Evolutionary conservation across 495 filamentous ascomycete genomes (phyloP), one percentile per base, ranked within the genome.

Genomic region (Barbatosphaeria neglecta): DNA sequence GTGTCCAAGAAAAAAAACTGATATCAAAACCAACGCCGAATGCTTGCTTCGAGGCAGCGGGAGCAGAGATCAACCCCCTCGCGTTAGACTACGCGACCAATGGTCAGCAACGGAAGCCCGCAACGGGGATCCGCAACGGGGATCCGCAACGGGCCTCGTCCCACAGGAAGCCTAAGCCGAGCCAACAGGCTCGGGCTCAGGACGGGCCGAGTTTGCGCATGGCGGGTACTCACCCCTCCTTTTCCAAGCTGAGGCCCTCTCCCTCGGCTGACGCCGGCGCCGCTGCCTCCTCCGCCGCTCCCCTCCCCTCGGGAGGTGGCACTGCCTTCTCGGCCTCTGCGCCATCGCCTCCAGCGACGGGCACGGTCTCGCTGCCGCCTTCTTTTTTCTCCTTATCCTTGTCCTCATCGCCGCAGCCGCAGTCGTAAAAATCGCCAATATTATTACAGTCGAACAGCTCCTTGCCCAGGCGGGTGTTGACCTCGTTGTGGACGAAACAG

Each of bases 381-480:
- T 56, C 57, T 22, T 58, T 59, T 31, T 53, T 47, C 37, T 41
- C 52, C 41, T 63, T 57, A 16, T 72, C 62, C 46, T 56, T 62
- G 24, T 75, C 80, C 44, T 90, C 87, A 23, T 87, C 89, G 3
- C 81, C 85, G 61, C 92, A 98, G 11, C 92, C 92, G 55, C 92
- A 98, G 61, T 98, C 90, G 61, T 98, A 98, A 53, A 87, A 84
- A 48, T 93, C 87, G 3, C 87, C 88, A 47, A 98, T 83, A 10
- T 87, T 83, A 40, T 76, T 80, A 56, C 92, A 98, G 60, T 97
- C 87, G 62, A 95, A 97, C 43, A 79, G 51, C 0, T 74, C 69
- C 64, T 98, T 98, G 46, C 78, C 65, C 46, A 97, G 69, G 56
- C 87, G 79, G 60, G 83, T 77, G 64, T 98, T 98, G 46, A 98